A percentile compares a stretch with the other conserved stretches of the same genome.
phyloP scores from a whole-genome alignment of 208 protist genomes.

The Acanthamoeba polyphaga region DNA sequence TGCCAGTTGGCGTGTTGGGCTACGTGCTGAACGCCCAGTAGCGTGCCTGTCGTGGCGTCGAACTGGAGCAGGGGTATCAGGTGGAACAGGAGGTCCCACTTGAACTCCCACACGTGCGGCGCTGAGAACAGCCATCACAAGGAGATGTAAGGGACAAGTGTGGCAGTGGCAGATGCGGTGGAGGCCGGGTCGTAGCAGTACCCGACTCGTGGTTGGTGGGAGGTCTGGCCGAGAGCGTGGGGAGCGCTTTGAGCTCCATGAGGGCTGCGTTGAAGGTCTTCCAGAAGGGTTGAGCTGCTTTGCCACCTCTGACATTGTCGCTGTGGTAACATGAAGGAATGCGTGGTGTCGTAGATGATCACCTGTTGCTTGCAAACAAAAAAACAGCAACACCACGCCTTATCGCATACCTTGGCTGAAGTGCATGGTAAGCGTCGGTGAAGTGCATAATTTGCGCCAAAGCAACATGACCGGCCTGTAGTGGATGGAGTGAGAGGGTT shows the following conservation, averaged over 20 bases:
- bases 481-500: not conserved
- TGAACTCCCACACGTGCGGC: constrained; percentile 21
- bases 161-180: not conserved
- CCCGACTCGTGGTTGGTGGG: not conserved
- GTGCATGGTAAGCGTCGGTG: not conserved
- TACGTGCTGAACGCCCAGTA: not conserved
- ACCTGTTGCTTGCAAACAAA: no score
- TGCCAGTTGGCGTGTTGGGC: constrained; percentile 16
- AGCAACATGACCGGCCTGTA: constrained; percentile 5
- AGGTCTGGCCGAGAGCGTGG: not conserved
- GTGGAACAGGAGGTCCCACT: constrained; percentile 39
- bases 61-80: constrained; percentile 13
- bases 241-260: not conserved
- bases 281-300: constrained; percentile 1
- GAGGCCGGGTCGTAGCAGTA: not conserved
- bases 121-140: not conserved
- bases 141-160: not conserved
- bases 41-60: not conserved
- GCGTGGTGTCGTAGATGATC: not conserved
- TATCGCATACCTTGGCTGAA: not conserved
- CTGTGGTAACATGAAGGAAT: not conserved
- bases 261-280: constrained; percentile 2
- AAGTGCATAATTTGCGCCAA: constrained; percentile 11
- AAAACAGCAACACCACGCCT: not conserved
- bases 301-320: not conserved